phyloP scores from a whole-genome alignment of 2,329 filamentous ascomycete genomes.

The Aspergillus sp. region DNA sequence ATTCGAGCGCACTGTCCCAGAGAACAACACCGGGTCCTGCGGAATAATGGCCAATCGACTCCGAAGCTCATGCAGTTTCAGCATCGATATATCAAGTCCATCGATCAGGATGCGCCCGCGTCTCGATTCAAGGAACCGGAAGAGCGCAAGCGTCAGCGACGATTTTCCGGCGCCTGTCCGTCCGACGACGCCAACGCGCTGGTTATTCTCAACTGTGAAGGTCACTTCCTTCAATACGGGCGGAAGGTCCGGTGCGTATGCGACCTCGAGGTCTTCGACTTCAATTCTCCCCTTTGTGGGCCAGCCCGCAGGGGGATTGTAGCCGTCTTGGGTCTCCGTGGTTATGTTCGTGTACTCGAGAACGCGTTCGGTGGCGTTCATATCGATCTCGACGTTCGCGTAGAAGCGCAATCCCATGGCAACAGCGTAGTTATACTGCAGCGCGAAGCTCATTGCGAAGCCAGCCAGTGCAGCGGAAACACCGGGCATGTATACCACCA shows the following conservation, averaged over 20 bases:
- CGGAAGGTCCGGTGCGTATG: conserved; percentile 71
- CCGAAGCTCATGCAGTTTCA: conserved; percentile 60
- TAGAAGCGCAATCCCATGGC: conserved; percentile 72
- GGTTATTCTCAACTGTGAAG: conserved; percentile 28
- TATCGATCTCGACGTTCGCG: conserved; percentile 73
- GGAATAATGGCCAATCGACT: conserved; percentile 78
- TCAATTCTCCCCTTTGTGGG: conserved; percentile 73
- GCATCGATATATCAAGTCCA: conserved; percentile 52
- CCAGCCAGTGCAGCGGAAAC: conserved; percentile 75
- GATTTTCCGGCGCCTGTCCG: conserved; percentile 37
- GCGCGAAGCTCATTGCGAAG: conserved; percentile 74
- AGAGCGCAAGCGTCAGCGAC: conserved; percentile 30
- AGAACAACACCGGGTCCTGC: conserved; percentile 81
- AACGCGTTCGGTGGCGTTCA: conserved; percentile 78
- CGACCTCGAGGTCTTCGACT: conserved; percentile 71
- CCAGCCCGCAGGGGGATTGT: conserved; percentile 71
- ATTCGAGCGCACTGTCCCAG: conserved; percentile 75
- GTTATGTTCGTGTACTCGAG: conserved; percentile 73
- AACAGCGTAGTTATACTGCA: conserved; percentile 71
- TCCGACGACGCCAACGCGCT: conserved; percentile 35
- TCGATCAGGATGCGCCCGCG: conserved; percentile 32
- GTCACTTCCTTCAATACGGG: conserved; percentile 26
- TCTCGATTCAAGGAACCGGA: conserved; percentile 30
- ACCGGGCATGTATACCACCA: conserved; percentile 65
- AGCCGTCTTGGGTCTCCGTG: conserved; percentile 68